Evolutionary conservation across 2,329 filamentous ascomycete species (phyloP), one percentile per base, ranked within the genome.

Genomic region (Trichoderma asperellum): DNA sequence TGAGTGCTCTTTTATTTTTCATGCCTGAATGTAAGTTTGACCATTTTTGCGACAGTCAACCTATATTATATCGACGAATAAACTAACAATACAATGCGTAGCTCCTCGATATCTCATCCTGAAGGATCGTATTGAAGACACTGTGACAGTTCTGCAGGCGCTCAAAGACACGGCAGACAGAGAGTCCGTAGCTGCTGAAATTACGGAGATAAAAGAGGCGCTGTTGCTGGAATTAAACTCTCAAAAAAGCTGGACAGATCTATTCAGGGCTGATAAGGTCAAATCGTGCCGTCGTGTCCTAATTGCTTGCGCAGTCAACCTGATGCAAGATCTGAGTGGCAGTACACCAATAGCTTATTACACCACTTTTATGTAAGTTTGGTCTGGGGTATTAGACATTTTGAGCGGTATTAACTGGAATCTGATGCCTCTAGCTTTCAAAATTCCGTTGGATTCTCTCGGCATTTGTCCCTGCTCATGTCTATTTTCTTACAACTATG

Each of bases 401-500:
- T n/a, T 37, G 2, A n/a, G 21, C 32, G 24, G 21, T 10, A 34
- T 35, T 59, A 18, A 63, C 27, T 35, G 11, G 34, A 8, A 10
- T 35, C 4, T 37, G 0, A 18, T 49, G 12, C 4, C 16, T 5
- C 14, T 27, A 67, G 63, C 0, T 83, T 86, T 65, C 77, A 84
- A 64, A 74, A 80, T 21, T 83, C 81, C 21, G 77, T 87, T 2
- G 78, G 80, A 0, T 80, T 83, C 62, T 74, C 74, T 21, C 73
- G 79, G 1, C 79, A 82, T 55, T 80, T 85, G 74, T 82, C 85
- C 4, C 77, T 83, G 4, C 77, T 87, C 40, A 83, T 87, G 75
- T 83, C 83, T n/a, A 84, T 85, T 40, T 82, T 85, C 71, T 77
- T 86, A 14, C 82, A 85, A 74, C 85, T 84, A 0, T 83, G 79